Evolutionary conservation across 2,329 filamentous ascomycete genomes (phyloP).

Genomic region (Calonectria hongkongensis): DNA sequence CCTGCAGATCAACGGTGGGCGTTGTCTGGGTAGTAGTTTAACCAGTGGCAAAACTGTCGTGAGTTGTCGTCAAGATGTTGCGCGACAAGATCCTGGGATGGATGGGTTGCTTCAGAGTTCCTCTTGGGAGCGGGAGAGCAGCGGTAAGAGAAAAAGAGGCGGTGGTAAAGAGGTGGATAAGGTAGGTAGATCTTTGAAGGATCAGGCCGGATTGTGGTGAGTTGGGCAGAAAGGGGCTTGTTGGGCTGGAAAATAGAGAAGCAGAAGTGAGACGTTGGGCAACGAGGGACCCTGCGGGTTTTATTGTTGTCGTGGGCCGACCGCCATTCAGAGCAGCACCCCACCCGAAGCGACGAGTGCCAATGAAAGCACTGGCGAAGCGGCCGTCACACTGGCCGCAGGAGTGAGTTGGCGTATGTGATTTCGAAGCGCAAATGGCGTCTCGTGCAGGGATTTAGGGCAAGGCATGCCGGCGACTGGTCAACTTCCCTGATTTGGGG

Average conservation of each 20-base stretch:
- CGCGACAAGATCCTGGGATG: slow-evolving; percentile 55
- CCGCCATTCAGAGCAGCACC: slow-evolving; percentile 49
- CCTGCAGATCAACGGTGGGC: slow-evolving; percentile 55
- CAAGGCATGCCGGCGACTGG: slow-evolving; percentile 59
- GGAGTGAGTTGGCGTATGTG: slow-evolving; percentile 67
- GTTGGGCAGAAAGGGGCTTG: slow-evolving; percentile 63
- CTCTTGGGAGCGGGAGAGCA: slow-evolving; percentile 45
- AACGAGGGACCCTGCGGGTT: slow-evolving; percentile 69
- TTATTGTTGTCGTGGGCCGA: slow-evolving; percentile 64
- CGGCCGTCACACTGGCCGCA: slow-evolving; percentile 69
- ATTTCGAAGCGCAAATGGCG: slow-evolving; percentile 56
- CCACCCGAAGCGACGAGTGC: slow-evolving; percentile 50
- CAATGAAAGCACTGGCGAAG: slow-evolving; percentile 51
- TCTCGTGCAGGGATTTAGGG: slow-evolving; percentile 58
- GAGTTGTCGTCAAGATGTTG: slow-evolving; percentile 53
- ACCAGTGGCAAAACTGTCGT: slow-evolving; percentile 54
- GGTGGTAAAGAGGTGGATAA: slow-evolving; percentile 50
- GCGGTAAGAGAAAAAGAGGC: slow-evolving; percentile 42
- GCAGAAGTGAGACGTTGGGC: slow-evolving; percentile 60
- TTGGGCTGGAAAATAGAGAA: slow-evolving; percentile 62
- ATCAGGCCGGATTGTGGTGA: slow-evolving; percentile 49
- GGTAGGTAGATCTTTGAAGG: slow-evolving; percentile 51
- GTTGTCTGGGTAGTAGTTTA: slow-evolving; percentile 54
- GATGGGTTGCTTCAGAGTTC: slow-evolving; percentile 49
- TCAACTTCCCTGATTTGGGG: slow-evolving; percentile 63